Conservation (phyloP, 305 asterid species). For the Plantago coronopus region DNA sequence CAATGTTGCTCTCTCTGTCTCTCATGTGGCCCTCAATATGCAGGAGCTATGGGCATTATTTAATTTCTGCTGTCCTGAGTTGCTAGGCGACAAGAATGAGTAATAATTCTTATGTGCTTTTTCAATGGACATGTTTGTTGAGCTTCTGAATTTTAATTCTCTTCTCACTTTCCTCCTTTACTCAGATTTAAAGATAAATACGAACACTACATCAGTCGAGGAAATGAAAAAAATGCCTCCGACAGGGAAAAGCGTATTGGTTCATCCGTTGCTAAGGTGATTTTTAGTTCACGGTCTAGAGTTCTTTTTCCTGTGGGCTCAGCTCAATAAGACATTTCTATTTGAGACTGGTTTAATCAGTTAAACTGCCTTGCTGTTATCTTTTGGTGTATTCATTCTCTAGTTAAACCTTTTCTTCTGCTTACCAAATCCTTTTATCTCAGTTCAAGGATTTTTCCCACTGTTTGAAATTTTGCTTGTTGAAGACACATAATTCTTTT, state of each 20-base stretch:
- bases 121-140: slow-evolving; percentile 18
- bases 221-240: slow-evolving; percentile 86
- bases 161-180: slow-evolving; percentile 12
- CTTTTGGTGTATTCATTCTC: slow-evolving; percentile 3
- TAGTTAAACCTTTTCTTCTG: slow-evolving; percentile 2
- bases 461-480: background rate
- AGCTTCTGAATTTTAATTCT: slow-evolving; percentile 20
- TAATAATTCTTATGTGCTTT: slow-evolving; percentile 33
- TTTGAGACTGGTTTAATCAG: slow-evolving; percentile 5
- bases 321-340: background rate
- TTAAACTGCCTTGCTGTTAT: background rate
- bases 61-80: slow-evolving; percentile 81
- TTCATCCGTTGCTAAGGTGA: slow-evolving; percentile 90
- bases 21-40: background rate
- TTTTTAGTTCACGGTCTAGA: slow-evolving; percentile 5
- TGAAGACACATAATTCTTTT: background rate
- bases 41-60: slow-evolving; percentile 97
- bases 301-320: slow-evolving; percentile 7
- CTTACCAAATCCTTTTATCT: slow-evolving; percentile 11
- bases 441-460: background rate
- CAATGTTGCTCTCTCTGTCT: slow-evolving; percentile 15
- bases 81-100: slow-evolving; percentile 88
- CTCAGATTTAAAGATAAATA: slow-evolving; percentile 81
- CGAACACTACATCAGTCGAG: slow-evolving; percentile 74
- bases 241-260: slow-evolving; percentile 85